phyloP scores from a whole-genome alignment of 805 yeast species.

The Wickerhamomyces subpelliculosus region DNA sequence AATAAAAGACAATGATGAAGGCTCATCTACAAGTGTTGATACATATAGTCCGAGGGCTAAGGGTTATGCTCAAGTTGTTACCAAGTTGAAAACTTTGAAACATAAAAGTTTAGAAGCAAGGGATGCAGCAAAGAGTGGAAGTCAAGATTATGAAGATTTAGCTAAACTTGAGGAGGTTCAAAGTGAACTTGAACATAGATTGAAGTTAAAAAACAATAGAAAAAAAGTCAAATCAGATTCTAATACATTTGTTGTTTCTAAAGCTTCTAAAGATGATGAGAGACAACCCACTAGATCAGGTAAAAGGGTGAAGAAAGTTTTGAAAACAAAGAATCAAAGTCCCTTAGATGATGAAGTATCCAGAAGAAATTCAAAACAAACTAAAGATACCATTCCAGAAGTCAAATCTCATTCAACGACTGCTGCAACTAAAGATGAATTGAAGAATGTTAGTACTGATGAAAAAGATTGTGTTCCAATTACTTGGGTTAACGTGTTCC shows the following conservation, averaged over 20 bases:
- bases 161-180: slow-evolving; percentile 9
- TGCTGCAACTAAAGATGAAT: background rate
- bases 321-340: background rate
- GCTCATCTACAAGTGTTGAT: background rate
- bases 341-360: background rate
- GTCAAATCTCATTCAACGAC: background rate
- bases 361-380: no score
- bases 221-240: slow-evolving; percentile 5
- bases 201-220: slow-evolving; percentile 13
- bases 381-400: background rate
- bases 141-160: slow-evolving; percentile 2
- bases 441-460: no score
- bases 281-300: background rate
- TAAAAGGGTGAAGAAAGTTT: background rate
- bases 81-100: background rate
- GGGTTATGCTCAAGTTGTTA: slow-evolving; percentile 16
- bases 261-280: slow-evolving; percentile 1
- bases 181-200: slow-evolving; percentile 10
- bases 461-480: slow-evolving; percentile 35
- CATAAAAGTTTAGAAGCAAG: background rate
- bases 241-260: slow-evolving; percentile 7
- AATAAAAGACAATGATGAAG: background rate
- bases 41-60: slow-evolving; percentile 9
- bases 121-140: background rate
- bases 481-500: slow-evolving; percentile 47